Base-by-base conservation (phyloP, 1,139 yeast genomes). In the Taphrina flavorubra region DNA sequence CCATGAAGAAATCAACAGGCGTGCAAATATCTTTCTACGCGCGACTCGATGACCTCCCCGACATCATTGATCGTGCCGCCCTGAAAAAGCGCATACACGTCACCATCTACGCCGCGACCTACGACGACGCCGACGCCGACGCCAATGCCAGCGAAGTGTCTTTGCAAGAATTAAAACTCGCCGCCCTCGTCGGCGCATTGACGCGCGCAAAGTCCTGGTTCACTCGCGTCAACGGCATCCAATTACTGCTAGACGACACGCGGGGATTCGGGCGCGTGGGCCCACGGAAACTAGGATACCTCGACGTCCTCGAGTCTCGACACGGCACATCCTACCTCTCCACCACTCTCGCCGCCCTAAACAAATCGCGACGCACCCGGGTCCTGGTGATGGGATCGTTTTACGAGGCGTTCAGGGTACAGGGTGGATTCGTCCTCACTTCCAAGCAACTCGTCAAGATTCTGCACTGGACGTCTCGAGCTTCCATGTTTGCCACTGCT, bases 361-460 rank as follows among this genome's bases (percentile, higher is more conserved):
- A n/a, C n/a, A 60, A 60, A 39, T 61, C 61, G 13, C 31, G 31
- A 25, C 31, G 31, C 31, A 25, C 47, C 36, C 53, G 67, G 18
- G 20, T 63, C 36, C 34, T 63, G 13, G 37, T 55, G 31, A 63
- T 63, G 60, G 67, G 61, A 2, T 63, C 67, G 14, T 63, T 63
- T 39, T 44, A 55, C n/a, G 61, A 63, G 20, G 53, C 67, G 16
- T 63, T 63, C 46, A 36, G 56, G 13, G n/a, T 63, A 13, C 67
- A 63, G 36, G 67, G 67, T 13, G 67, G 67, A 34, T 63, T 63
- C 39, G 67, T 63, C 56, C 42, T 63, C 31, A 55, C 61, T n/a
- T 37, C 44, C 31, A 57, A 63, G 56, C 51, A 53, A 20, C 37
- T 55, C 39, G 59, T 55, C 47, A 63, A 63, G 37, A 49, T 63